A percentile compares a stretch with the other conserved stretches of the same genome.
phyloP scores from a whole-genome alignment of 495 filamentous ascomycete genomes.

The Tetracladium marchalianum region DNA sequence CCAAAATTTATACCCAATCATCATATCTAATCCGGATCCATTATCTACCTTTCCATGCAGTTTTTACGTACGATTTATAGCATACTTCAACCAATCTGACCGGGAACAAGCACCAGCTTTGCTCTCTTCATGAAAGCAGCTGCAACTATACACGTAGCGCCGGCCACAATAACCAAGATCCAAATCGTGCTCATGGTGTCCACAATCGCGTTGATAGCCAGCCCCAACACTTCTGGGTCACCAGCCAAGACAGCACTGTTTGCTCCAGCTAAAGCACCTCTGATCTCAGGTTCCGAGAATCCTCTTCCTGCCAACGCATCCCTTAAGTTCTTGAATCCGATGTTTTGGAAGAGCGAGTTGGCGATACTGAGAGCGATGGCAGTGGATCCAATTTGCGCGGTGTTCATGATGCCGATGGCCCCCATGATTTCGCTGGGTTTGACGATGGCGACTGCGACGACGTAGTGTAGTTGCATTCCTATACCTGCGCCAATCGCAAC shows the following conservation, averaged over 20 bases:
- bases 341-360: slow-evolving; percentile 36
- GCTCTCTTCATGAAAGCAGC: too few relatives aligned
- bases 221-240: slow-evolving; percentile 14
- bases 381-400: slow-evolving; percentile 33
- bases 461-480: slow-evolving; percentile 32
- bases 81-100: too few relatives aligned
- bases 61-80: too few relatives aligned
- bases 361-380: slow-evolving; percentile 38
- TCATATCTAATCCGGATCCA: too few relatives aligned
- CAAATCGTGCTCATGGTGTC: slow-evolving; percentile 29
- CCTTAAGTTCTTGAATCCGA: slow-evolving; percentile 11
- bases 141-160: slow-evolving; percentile 17
- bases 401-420: slow-evolving; percentile 38
- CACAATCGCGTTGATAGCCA: slow-evolving; percentile 29
- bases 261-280: slow-evolving; percentile 34
- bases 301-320: slow-evolving; percentile 20
- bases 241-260: slow-evolving; percentile 26
- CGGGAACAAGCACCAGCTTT: too few relatives aligned
- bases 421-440: slow-evolving; percentile 19
- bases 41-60: too few relatives aligned
- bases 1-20: too few relatives aligned
- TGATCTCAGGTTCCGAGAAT: slow-evolving; percentile 22
- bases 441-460: slow-evolving; percentile 34
- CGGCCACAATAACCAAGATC: slow-evolving; percentile 28
- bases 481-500: slow-evolving; percentile 35